Evolutionary conservation across 306 rosid genomes (phyloP).

Genomic region (Canavalia ensiformis): DNA sequence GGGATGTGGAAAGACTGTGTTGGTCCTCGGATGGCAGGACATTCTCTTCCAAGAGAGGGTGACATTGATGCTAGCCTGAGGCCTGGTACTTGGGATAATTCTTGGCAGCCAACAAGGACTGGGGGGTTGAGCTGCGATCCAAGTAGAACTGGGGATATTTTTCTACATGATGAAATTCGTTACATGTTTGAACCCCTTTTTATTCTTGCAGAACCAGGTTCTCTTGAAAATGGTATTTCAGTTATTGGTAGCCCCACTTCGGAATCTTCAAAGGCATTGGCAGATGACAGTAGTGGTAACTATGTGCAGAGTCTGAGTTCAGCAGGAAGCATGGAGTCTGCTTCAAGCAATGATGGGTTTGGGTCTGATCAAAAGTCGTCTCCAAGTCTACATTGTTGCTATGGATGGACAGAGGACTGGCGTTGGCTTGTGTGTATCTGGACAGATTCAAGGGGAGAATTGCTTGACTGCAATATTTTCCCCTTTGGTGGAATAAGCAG

Average conservation of each 20-base stretch:
- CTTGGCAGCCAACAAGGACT: constrained; percentile 87
- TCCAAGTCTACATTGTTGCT: constrained; percentile 98
- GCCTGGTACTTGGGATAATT: constrained; percentile 87
- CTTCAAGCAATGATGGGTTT: constrained; percentile 76
- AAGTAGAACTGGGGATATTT: constrained; percentile 77
- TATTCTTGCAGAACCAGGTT: constrained; percentile 95
- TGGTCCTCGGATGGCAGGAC: constrained; percentile 88
- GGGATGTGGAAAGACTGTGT: constrained; percentile 97
- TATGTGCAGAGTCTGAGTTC: constrained; percentile 66
- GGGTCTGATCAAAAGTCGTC: constrained; percentile 74
- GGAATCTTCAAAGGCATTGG: constrained; percentile 78
- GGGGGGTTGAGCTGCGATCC: constrained; percentile 84
- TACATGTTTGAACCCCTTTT: constrained; percentile 98
- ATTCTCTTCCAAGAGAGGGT: constrained; percentile 93
- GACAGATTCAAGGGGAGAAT: constrained; percentile 98
- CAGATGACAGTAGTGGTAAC: constrained; percentile 83
- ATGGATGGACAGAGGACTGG: constrained; percentile 99
- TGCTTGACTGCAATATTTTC: constrained; percentile 88
- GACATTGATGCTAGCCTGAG: constrained; percentile 96
- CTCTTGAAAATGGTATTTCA: constrained; percentile 83
- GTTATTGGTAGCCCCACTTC: constrained; percentile 65
- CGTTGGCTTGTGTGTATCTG: constrained; percentile 98
- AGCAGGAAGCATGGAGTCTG: constrained; percentile 71
- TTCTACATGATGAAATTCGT: constrained; percentile 76
- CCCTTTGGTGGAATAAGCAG: constrained; percentile 99